Base-by-base conservation (phyloP, 176 grass and related monocot genomes). In the Musa schizocarpa region DNA sequence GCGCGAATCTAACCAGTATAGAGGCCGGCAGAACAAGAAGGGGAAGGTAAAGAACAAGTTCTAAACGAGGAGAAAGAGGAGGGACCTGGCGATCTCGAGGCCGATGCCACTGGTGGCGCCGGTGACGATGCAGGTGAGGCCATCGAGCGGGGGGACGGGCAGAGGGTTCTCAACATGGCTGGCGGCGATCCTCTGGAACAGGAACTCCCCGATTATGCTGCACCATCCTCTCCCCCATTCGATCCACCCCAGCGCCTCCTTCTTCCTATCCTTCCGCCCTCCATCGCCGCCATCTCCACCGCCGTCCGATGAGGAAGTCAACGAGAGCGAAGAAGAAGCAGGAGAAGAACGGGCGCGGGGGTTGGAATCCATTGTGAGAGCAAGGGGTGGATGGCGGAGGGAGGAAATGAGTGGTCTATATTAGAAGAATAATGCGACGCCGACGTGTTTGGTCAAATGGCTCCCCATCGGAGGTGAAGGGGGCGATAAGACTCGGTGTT, bases 101-200 rank as follows among this genome's bases (percentile, higher is more conserved):
- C 95, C 95, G 71, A 94, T 94, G 71, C 95, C 95, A 71, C 90
- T 93, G 82, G 95, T 99, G 80, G 88, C 88, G 59, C 95, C 90
- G 49, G 90, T 99, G 75, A 94, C 86, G 63, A 91, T 14, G 74
- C 81, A n/a, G 78, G 90, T 91, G 78, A 85, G 69, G 53, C 88
- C 95, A 1, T 94, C 86, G 19, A 99, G 87, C 25, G 84, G 95
- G 50, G 90, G 86, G 49, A 99, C 54, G 13, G 86, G 75, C 54
- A 99, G 82, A 20, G 95, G 95, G 61, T 94, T 93, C 65, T 92
- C 82, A 10, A 99, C 82, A 78, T 94, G 88, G 88, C 95, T 99
- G 54, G 95, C 95, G 16, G 85, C 90, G 84, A 99, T 99, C 73
- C 95, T 88, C 86, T 99, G 90, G 86, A 99, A 94, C 62, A 99